Conservation (phyloP, 352 stramenopile genomes). For the Pythium biforme region DNA sequence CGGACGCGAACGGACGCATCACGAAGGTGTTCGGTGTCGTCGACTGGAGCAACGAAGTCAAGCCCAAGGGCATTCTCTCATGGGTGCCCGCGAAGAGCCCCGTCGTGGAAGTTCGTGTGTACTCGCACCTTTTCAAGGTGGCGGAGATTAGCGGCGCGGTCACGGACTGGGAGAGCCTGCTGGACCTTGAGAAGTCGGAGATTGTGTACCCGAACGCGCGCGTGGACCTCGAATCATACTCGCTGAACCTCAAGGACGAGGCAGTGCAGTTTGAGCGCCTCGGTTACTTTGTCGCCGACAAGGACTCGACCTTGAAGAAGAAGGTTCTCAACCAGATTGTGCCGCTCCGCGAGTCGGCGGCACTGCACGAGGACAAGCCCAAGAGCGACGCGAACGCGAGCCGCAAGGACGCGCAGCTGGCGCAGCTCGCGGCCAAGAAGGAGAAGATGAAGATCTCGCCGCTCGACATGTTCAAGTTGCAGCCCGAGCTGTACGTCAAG, state of each 20-base stretch:
- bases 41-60: slow-evolving; percentile 77
- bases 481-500: slow-evolving; percentile 65
- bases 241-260: slow-evolving; percentile 47
- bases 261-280: slow-evolving; percentile 97
- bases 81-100: slow-evolving; percentile 91
- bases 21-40: slow-evolving; percentile 62
- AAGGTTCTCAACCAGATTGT: slow-evolving; percentile 98
- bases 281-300: slow-evolving; percentile 97
- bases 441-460: slow-evolving; percentile 91
- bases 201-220: slow-evolving; percentile 83
- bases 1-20: slow-evolving; percentile 51
- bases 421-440: slow-evolving; percentile 90
- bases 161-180: slow-evolving; percentile 74
- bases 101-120: slow-evolving; percentile 92
- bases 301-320: slow-evolving; percentile 89
- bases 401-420: slow-evolving; percentile 81
- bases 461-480: slow-evolving; percentile 75
- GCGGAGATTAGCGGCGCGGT: slow-evolving; percentile 65
- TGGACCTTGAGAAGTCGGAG: slow-evolving; percentile 86
- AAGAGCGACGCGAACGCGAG: slow-evolving; percentile 48
- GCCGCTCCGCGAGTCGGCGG: slow-evolving; percentile 87
- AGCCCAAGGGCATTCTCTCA: slow-evolving; percentile 95
- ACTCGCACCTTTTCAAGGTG: slow-evolving; percentile 97
- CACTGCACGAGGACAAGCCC: slow-evolving; percentile 46
- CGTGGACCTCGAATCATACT: slow-evolving; percentile 80